Conservation (phyloP, 805 yeast genomes). For the Tetrapisispora taiwanensis region DNA sequence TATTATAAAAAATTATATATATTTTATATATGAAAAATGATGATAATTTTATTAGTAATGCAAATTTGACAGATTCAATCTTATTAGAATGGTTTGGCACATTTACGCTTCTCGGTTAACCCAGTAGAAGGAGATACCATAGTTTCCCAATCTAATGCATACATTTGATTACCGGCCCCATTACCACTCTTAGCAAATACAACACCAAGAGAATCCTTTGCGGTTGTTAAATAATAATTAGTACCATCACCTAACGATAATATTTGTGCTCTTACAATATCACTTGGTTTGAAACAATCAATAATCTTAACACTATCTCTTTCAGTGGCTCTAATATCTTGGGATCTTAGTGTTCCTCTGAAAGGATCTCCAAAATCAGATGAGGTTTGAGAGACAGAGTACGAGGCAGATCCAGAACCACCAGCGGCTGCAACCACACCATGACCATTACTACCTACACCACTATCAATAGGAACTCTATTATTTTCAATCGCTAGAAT, state of each 20-base stretch:
- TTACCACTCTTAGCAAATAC: slow-evolving; percentile 65
- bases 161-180: slow-evolving; percentile 68
- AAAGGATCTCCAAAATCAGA: slow-evolving; percentile 79
- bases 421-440: slow-evolving; percentile 38
- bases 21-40: background rate
- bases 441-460: slow-evolving; percentile 50
- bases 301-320: slow-evolving; percentile 74
- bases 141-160: slow-evolving; percentile 91
- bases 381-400: slow-evolving; percentile 38
- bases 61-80: background rate
- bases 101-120: slow-evolving; percentile 65
- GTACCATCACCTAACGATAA: slow-evolving; percentile 87
- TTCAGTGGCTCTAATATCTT: slow-evolving; percentile 85
- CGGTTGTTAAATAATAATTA: slow-evolving; percentile 81
- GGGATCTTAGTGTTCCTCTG: slow-evolving; percentile 75
- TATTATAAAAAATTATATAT: background rate
- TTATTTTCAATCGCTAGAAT: slow-evolving; percentile 60
- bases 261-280: slow-evolving; percentile 74
- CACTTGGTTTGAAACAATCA: slow-evolving; percentile 84
- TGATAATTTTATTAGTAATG: background rate
- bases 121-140: slow-evolving; percentile 79
- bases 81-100: slow-evolving; percentile 72
- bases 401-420: slow-evolving; percentile 43
- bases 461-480: slow-evolving; percentile 48
- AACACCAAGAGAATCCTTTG: slow-evolving; percentile 87